Evolutionary conservation across 495 filamentous ascomycete genomes (phyloP).

Genomic region (Neurospora sp.): DNA sequence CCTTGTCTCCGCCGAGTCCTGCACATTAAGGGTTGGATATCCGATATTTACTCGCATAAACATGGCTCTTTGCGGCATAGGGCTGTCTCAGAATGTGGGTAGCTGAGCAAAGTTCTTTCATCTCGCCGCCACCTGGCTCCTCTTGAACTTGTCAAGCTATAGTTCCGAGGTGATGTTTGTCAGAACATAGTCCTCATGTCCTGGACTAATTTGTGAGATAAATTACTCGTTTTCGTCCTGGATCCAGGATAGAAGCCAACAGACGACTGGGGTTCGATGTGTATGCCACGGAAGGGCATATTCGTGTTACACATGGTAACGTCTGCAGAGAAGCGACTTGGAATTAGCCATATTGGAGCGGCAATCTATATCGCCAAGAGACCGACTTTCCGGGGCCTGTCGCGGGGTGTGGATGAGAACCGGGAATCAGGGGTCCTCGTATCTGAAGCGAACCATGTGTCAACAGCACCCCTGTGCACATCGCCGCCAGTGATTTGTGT

Average conservation of each 20-base stretch:
- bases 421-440: conserved; percentile 28
- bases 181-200: neutral
- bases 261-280: neutral
- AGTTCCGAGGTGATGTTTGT: neutral
- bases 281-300: neutral
- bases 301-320: neutral
- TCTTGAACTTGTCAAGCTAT: neutral
- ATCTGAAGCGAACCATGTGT: conserved; percentile 21
- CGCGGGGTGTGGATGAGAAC: conserved; percentile 20
- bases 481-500: neutral
- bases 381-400: neutral
- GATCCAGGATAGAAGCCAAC: neutral
- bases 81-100: neutral
- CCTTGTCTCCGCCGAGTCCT: neutral
- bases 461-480: conserved; percentile 12
- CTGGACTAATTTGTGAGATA: neutral
- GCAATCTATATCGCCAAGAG: conserved; percentile 7
- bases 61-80: neutral
- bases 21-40: neutral
- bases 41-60: neutral
- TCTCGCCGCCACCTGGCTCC: neutral
- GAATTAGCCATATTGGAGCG: conserved; percentile 17
- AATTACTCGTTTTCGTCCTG: neutral
- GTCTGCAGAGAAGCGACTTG: neutral
- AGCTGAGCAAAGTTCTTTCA: neutral